Conservation (phyloP, 2,329 filamentous ascomycete genomes). For the Calonectria pseudoturangicola region DNA sequence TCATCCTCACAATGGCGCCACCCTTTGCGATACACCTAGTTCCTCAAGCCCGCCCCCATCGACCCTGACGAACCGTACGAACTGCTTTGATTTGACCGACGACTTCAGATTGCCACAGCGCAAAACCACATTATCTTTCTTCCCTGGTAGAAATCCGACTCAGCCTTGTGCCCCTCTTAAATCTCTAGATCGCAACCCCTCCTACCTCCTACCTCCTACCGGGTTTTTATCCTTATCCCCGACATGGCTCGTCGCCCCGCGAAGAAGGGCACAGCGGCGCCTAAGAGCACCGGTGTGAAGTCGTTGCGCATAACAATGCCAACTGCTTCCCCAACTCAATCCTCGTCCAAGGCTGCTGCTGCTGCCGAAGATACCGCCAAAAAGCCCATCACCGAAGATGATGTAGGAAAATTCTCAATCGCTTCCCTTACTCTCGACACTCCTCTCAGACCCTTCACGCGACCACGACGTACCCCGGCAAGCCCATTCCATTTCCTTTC, state of each 20-base stretch:
- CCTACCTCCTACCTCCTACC: neutral
- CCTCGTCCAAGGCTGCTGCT: conserved; percentile 57
- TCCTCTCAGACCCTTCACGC: conserved; percentile 56
- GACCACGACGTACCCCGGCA: conserved; percentile 58
- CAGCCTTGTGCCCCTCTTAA: neutral
- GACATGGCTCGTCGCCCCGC: conserved; percentile 51
- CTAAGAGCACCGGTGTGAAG: conserved; percentile 38
- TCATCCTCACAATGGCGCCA: conserved; percentile 73
- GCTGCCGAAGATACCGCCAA: conserved; percentile 58
- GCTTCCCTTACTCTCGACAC: conserved; percentile 66
- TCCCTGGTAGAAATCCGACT: neutral
- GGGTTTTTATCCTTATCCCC: conserved; percentile 21
- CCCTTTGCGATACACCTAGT: conserved; percentile 68
- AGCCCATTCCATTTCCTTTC: conserved; percentile 79
- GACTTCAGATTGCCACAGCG: neutral
- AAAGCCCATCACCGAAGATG: conserved; percentile 62
- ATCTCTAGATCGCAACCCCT: neutral
- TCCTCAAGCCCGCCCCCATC: conserved; percentile 47
- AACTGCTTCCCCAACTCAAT: conserved; percentile 20
- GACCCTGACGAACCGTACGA: conserved; percentile 20
- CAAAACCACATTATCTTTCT: neutral
- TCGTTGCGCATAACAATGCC: conserved; percentile 50
- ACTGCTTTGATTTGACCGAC: conserved; percentile 21
- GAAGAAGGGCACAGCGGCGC: conserved; percentile 46
- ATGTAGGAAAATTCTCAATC: conserved; percentile 63